Percentiles rank a stretch among this genome's conserved stretches.
Conservation (phyloP, 148 eudicot genomes). For the Spergularia bocconei region DNA sequence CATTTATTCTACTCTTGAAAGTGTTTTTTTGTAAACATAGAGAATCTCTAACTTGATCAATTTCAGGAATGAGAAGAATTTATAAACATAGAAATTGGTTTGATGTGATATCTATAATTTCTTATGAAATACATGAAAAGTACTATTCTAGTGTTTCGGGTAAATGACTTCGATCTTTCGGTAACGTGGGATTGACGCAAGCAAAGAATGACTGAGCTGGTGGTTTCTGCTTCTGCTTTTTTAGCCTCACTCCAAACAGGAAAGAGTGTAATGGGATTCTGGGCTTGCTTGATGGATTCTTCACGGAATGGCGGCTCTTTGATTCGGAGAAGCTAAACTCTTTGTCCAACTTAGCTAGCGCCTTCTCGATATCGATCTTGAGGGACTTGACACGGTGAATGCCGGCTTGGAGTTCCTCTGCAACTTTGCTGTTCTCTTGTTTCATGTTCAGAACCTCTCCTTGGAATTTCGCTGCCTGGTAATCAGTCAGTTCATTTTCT, state of each 20-base stretch:
- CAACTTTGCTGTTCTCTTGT: conserved; percentile 70
- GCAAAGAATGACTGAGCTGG: conserved; percentile 45
- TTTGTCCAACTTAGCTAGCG: conserved; percentile 44
- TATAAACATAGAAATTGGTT: conserved; percentile 5
- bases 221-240: conserved; percentile 38
- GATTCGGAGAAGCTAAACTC: conserved; percentile 44
- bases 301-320: conserved; percentile 24
- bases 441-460: conserved; percentile 82
- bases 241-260: conserved; percentile 65
- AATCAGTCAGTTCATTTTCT: conserved; percentile 36
- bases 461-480: conserved; percentile 72
- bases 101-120: background rate
- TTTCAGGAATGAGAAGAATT: background rate
- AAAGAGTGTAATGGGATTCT: conserved; percentile 63
- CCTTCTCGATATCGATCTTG: conserved; percentile 44
- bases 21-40: background rate
- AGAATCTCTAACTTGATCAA: background rate
- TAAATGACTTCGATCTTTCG: conserved; percentile 36
- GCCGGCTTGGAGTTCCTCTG: conserved; percentile 56
- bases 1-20: background rate
- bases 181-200: conserved; percentile 49
- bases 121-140: background rate
- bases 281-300: conserved; percentile 39
- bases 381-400: conserved; percentile 45
- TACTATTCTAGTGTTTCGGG: conserved; percentile 14